Evolutionary conservation across 2,329 filamentous ascomycete species (phyloP), one percentile per base, ranked within the genome.

Genomic region (Pyrenophora teres): DNA sequence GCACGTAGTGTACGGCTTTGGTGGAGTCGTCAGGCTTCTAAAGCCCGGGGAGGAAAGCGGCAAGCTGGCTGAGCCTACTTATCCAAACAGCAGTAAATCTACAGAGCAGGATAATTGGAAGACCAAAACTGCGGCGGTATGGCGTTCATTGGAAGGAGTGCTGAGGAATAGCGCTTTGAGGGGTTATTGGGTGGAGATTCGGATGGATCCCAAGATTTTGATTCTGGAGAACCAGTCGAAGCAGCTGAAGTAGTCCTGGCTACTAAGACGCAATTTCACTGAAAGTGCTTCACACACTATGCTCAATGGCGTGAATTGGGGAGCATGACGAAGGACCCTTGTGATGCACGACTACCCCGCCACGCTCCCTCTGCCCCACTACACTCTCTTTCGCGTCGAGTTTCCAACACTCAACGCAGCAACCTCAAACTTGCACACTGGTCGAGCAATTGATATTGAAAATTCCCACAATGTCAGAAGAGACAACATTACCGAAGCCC

Each of bases 171-270:
- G 74, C 15, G 30, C 78, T 9, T 73, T 77, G 7, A 62, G 73
- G 12, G 83, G 82, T 0, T 83, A 79, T 72, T 86, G 83, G 83
- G 75, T 78, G 21, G 78, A 81, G 48, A 64, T 83, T 38, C 75
- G 69, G 55, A 79, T 84, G 77, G 76, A 78, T 64, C 80, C 81
- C 31, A 81, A 77, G 64, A 74, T 85, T 37, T 76, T 76, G 51
- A 78, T 86, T 32, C 61, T 85, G 64, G 71, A 70, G 54, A 74
- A 74, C 33, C 62, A 64, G 46, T 39, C 54, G 50, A 59, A 56
- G 42, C 44, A 53, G 30, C 19, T 2, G 13, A n/a, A 27, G 10
- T 21, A 16, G 9, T 30, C 13, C 7, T 10, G n/a, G n/a, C 21
- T 15, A 30, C 6, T 19, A 35, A 21, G 25, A 4, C 23, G 7